Evolutionary conservation across 1,284 basidiomycete species (phyloP).

Genomic region (Trichosporon coremiiforme): DNA sequence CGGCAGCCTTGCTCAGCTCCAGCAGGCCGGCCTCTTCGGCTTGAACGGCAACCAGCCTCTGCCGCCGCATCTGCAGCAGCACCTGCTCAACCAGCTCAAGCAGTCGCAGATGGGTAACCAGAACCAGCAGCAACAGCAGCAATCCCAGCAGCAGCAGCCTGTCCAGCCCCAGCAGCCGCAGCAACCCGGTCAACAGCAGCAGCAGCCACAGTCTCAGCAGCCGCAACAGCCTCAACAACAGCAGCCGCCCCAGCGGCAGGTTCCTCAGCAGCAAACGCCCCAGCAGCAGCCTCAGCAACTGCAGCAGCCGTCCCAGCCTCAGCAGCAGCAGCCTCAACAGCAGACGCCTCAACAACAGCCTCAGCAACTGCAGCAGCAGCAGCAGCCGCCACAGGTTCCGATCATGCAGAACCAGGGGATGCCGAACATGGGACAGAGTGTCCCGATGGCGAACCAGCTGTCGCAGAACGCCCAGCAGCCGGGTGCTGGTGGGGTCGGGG

Average conservation of each 20-base stretch:
- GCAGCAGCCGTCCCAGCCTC: not conserved
- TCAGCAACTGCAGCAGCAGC: constrained; percentile 11
- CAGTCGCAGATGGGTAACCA: constrained; percentile 18
- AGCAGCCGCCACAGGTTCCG: not conserved
- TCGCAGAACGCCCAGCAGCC: constrained; percentile 10
- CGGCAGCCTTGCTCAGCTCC: constrained; percentile 24
- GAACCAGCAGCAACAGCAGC: constrained; percentile 21
- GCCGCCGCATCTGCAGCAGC: constrained; percentile 27
- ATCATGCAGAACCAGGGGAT: constrained; percentile 6
- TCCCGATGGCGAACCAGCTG: constrained; percentile 4
- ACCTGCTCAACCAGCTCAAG: constrained; percentile 25
- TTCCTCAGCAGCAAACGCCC: not conserved
- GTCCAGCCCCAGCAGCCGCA: no score
- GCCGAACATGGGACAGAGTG: constrained; percentile 11
- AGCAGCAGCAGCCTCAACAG: not conserved
- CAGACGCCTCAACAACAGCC: constrained; percentile 9
- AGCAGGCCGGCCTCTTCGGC: constrained; percentile 22
- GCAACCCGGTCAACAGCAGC: constrained; percentile 11
- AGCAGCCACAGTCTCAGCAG: not conserved
- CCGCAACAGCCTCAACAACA: constrained; percentile 6
- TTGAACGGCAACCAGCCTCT: constrained; percentile 22
- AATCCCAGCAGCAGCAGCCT: constrained; percentile 16
- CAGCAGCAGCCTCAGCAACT: not conserved
- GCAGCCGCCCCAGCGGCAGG: constrained; percentile 15
- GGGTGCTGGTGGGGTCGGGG: constrained; percentile 4